Evolutionary conservation across 345 rosid species (phyloP).

Genomic region (Dovyalis caffra): DNA sequence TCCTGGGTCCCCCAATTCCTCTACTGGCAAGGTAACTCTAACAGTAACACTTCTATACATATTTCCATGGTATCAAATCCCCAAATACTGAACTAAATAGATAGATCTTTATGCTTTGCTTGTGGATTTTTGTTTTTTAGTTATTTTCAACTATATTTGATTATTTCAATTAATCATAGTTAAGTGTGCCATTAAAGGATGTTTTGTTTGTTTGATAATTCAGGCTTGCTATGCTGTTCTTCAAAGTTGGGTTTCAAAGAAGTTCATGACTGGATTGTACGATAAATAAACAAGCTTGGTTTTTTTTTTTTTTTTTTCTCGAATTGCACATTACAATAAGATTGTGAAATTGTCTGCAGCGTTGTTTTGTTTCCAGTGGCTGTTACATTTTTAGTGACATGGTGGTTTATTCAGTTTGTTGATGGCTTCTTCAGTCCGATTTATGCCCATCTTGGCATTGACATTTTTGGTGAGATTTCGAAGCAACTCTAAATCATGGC

Average conservation of each 20-base stretch:
- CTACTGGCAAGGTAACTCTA: conserved; percentile 63
- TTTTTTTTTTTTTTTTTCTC: neutral
- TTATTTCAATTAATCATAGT: no score
- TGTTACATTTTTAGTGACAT: conserved; percentile 73
- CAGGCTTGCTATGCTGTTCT: conserved; percentile 85
- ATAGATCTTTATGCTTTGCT: no score
- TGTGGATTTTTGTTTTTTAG: no score
- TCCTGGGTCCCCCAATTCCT: conserved; percentile 70
- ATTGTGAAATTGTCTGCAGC: conserved; percentile 44
- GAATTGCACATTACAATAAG: neutral
- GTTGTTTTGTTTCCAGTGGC: conserved; percentile 88
- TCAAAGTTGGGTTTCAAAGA: conserved; percentile 89
- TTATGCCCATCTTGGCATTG: conserved; percentile 68
- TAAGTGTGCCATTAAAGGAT: neutral
- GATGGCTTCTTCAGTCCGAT: conserved; percentile 88
- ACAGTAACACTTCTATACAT: no score
- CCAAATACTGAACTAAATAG: no score
- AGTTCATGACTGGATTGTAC: conserved; percentile 95
- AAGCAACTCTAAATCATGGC: neutral
- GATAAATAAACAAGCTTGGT: neutral
- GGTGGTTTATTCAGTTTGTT: conserved; percentile 85
- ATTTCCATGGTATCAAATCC: no score
- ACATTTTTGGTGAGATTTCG: conserved; percentile 66
- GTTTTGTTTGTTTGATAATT: conserved; percentile 11
- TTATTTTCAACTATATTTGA: no score